These are phyloP conservation scores for Hymenoscyphus infarciens DNA, from an alignment of 2,329 filamentous ascomycete genomes.

Conservation along the genomic window DNA sequence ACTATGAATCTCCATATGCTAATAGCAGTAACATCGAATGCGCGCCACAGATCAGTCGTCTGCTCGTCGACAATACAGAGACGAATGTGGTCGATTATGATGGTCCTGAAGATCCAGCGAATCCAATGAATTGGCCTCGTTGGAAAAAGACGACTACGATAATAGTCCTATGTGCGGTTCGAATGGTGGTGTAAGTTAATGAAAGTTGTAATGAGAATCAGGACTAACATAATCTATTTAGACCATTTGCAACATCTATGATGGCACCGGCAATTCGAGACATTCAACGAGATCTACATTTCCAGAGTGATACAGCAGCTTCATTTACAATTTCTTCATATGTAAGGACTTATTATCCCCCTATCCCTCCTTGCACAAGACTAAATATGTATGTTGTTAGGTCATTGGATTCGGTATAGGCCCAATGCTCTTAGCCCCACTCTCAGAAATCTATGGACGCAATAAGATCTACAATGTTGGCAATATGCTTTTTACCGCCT, in stretches of 20 bases:
- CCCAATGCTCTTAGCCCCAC: slow-evolving; percentile 41
- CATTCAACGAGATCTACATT: slow-evolving; percentile 1
- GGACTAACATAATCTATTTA: slow-evolving; percentile 8
- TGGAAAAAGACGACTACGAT: slow-evolving; percentile 14
- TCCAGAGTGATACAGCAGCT: neutral
- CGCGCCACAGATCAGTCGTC: too few species aligned
- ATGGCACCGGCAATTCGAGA: neutral
- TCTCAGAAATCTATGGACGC: slow-evolving; percentile 57
- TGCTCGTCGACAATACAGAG: too few species aligned
- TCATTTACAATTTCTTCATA: slow-evolving; percentile 13
- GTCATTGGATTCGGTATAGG: too few species aligned
- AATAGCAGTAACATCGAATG: too few species aligned
- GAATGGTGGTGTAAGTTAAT: slow-evolving; percentile 20
- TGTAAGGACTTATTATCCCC: too few species aligned
- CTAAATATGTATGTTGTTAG: too few species aligned
- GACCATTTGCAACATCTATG: neutral
- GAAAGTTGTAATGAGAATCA: neutral
- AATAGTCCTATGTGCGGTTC: slow-evolving; percentile 16
- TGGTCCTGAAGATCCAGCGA: slow-evolving; percentile 15
- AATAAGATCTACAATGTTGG: slow-evolving; percentile 47
- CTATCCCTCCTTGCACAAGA: too few species aligned
- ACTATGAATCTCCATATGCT: too few species aligned
- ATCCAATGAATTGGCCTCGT: slow-evolving; percentile 21
- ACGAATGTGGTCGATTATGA: slow-evolving; percentile 2
- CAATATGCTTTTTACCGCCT: slow-evolving; percentile 34